Evolutionary conservation across 768 basidiomycete species (phyloP).

Genomic region (Rhizopogon roseolus): DNA sequence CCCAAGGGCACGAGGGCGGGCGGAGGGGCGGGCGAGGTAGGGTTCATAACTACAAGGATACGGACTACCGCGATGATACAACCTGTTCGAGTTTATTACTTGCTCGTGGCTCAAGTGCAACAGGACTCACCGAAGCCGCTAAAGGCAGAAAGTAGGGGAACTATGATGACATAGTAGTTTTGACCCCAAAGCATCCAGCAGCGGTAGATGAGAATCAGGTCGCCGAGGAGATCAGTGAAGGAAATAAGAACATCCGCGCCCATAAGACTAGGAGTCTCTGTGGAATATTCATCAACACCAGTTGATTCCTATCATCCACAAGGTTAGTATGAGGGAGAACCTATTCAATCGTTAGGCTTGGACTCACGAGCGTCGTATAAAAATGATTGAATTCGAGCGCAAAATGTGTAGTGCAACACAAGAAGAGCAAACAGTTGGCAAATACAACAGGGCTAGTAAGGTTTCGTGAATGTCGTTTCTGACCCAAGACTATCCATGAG

Average conservation of each 20-base stretch:
- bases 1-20: constrained; percentile 29
- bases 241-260: constrained; percentile 34
- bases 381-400: constrained; percentile 33
- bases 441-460: constrained; percentile 22
- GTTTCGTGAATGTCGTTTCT: constrained; percentile 3
- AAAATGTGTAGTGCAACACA: constrained; percentile 27
- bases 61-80: constrained; percentile 25
- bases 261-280: constrained; percentile 25
- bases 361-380: constrained; percentile 25
- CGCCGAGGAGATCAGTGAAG: constrained; percentile 30
- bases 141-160: constrained; percentile 31
- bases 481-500: constrained; percentile 20
- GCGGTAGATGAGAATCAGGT: constrained; percentile 34
- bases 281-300: constrained; percentile 22
- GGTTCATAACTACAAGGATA: constrained; percentile 23
- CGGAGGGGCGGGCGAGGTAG: constrained; percentile 29
- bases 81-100: constrained; percentile 10
- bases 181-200: constrained; percentile 37
- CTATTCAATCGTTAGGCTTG: neutral
- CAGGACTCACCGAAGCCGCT: constrained; percentile 28
- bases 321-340: neutral
- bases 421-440: constrained; percentile 26
- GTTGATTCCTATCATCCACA: constrained; percentile 14
- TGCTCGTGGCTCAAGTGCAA: neutral
- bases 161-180: constrained; percentile 26